Evolutionary conservation across 1,139 yeast species (phyloP), one percentile per base, ranked within the genome.

Genomic region (Candida sp.): DNA sequence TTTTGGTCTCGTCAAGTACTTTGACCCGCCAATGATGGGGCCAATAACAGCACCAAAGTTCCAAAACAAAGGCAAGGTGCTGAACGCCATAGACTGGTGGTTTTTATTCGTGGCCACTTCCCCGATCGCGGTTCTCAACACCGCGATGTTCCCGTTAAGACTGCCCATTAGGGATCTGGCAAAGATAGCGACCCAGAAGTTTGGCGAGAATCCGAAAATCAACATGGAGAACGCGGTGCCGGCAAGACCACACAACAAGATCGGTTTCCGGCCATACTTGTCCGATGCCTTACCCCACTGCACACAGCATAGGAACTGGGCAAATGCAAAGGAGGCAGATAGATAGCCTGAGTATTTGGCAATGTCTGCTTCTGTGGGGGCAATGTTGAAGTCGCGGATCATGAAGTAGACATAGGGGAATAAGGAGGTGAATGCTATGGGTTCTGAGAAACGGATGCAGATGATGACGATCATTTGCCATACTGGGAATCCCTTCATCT

Each of bases 1-100:
- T 42, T 57, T 62, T 0, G 73, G 73, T 44, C 73, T 61, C 8
- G 81, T 75, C 40, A 76, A 65, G 30, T 61, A 66, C 30, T 63
- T 62, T 6, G 75, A 70, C 69, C 89, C 72, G 64, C 90, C 81
- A 38, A 85, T 72, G 58, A 80, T 69, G 1, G 91, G 90, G 0
- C 89, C 89, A 43, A 84, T 55, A 11, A 70, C 65, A 3, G 70
- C 54, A 6, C 78, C 78, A 31, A 72, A 55, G 53, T 71, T 72
- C 65, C 69, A 73, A 17, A 72, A 60, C 30, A 72, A 57, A 0
- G 78, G 76, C 38, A 73, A 59, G 4, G 72, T 66, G 37, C 72
- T 66, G 54, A 72, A 72, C 3, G 77, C 77, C 26, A 70, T 51
- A 11, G 73, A 75, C 55, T 73, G 77, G 55, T 73, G 78, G 31